A percentile compares a stretch with the other conserved stretches of the same genome.
These are phyloP conservation scores for Epichloe brachyelytri DNA, from an alignment of 2,329 filamentous ascomycete species.

Conservation along the genomic window DNA sequence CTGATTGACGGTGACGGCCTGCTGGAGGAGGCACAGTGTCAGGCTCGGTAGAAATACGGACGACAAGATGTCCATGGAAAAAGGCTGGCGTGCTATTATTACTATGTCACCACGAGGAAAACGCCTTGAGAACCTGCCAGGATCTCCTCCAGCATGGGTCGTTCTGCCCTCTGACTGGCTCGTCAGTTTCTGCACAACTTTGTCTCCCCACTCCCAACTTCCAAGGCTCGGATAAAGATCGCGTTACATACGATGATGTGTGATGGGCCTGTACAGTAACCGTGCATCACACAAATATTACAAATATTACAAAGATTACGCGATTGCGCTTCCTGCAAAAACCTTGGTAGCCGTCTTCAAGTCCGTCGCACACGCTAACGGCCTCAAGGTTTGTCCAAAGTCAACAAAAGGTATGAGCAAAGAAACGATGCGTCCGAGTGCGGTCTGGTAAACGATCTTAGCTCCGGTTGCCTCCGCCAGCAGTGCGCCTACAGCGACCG, in stretches of 20 bases:
- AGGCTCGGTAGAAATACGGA: not conserved
- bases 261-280: no score
- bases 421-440: no score
- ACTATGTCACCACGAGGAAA: not conserved
- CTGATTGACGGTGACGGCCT: not conserved
- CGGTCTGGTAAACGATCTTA: no score
- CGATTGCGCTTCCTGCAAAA: no score
- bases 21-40: not conserved
- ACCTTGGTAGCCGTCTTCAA: no score
- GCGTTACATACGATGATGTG: not conserved
- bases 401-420: no score
- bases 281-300: no score
- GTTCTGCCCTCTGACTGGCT: constrained; percentile 5
- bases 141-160: constrained; percentile 1
- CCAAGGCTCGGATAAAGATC: not conserved
- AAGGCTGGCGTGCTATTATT: not conserved
- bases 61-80: not conserved
- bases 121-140: not conserved
- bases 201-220: not conserved
- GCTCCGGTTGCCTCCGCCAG: not conserved
- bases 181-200: not conserved
- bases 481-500: not conserved
- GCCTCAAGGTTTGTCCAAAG: not conserved
- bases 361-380: not conserved
- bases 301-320: no score